A percentile compares a stretch with the other conserved stretches of the same genome.
phyloP scores from a whole-genome alignment of 2,329 filamentous ascomycete genomes.

The Cladosporium sp. region DNA sequence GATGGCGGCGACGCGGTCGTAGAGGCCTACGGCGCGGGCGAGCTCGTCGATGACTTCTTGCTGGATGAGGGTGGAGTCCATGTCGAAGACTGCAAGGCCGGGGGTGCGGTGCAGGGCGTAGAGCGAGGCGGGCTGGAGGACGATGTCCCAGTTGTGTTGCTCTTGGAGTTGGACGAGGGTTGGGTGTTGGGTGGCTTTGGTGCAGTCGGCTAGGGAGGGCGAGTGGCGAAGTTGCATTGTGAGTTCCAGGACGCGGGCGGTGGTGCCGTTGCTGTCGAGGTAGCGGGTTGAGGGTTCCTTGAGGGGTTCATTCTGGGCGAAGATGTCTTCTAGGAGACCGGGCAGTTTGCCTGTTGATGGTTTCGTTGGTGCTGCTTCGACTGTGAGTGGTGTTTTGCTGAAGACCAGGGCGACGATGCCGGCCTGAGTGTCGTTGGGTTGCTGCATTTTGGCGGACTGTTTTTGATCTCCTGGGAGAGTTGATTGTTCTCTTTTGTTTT shows the following conservation, averaged over 20 bases:
- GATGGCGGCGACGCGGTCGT: slow-evolving; percentile 76
- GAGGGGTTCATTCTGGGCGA: neutral
- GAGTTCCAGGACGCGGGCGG: slow-evolving; percentile 21
- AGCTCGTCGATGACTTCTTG: slow-evolving; percentile 98
- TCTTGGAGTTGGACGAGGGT: slow-evolving; percentile 18
- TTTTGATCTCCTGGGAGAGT: neutral
- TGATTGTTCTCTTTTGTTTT: neutral
- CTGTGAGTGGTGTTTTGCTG: slow-evolving; percentile 15
- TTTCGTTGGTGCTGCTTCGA: slow-evolving; percentile 7
- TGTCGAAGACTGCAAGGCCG: slow-evolving; percentile 90
- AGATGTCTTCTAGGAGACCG: neutral
- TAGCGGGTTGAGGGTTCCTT: slow-evolving; percentile 1
- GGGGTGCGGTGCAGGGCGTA: slow-evolving; percentile 26
- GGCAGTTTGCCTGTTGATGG: slow-evolving; percentile 11
- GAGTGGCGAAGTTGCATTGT: slow-evolving; percentile 16
- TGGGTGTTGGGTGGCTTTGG: slow-evolving; percentile 17
- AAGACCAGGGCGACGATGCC: slow-evolving; percentile 23
- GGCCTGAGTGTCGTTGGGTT: neutral
- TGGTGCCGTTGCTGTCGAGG: slow-evolving; percentile 13
- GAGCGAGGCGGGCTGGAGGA: slow-evolving; percentile 21
- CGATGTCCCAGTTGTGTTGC: slow-evolving; percentile 17
- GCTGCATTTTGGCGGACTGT: neutral
- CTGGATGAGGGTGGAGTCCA: slow-evolving; percentile 96
- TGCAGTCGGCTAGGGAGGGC: slow-evolving; percentile 19
- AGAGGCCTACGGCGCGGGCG: slow-evolving; percentile 70